phyloP scores from a whole-genome alignment of 768 basidiomycete species.

The Termitomyces eurrhizus region DNA sequence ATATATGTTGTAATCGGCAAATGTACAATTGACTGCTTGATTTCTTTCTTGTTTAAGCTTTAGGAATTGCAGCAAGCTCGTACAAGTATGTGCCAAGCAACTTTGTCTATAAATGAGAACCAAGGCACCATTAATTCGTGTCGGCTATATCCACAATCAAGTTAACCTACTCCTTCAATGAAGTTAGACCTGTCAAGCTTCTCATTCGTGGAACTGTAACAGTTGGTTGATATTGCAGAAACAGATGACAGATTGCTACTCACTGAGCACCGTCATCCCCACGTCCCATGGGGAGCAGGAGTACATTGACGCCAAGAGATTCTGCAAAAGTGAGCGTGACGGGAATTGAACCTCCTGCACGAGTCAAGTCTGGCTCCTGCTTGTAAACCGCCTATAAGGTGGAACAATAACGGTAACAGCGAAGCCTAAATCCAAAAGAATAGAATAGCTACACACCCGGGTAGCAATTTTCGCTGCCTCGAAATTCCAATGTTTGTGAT shows the following conservation, averaged over 20 bases:
- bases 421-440: neutral
- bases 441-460: constrained; percentile 40
- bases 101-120: constrained; percentile 46
- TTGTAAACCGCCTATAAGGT: constrained; percentile 53
- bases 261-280: constrained; percentile 94
- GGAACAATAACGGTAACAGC: neutral
- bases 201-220: constrained; percentile 81
- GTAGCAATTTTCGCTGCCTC: constrained; percentile 84
- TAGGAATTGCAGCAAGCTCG: constrained; percentile 49
- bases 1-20: neutral
- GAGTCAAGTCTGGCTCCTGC: constrained; percentile 74
- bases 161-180: constrained; percentile 66
- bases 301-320: constrained; percentile 77
- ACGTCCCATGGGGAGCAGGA: constrained; percentile 89
- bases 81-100: constrained; percentile 79
- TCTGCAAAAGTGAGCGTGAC: constrained; percentile 94
- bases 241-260: constrained; percentile 24
- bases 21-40: neutral
- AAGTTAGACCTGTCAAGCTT: constrained; percentile 91
- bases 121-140: neutral
- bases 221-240: neutral
- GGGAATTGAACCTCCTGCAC: constrained; percentile 94
- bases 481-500: constrained; percentile 89
- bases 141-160: neutral
- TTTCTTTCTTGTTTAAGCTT: neutral